Evolutionary conservation across 306 rosid genomes (phyloP).

Genomic region (Boehmeria nivea): DNA sequence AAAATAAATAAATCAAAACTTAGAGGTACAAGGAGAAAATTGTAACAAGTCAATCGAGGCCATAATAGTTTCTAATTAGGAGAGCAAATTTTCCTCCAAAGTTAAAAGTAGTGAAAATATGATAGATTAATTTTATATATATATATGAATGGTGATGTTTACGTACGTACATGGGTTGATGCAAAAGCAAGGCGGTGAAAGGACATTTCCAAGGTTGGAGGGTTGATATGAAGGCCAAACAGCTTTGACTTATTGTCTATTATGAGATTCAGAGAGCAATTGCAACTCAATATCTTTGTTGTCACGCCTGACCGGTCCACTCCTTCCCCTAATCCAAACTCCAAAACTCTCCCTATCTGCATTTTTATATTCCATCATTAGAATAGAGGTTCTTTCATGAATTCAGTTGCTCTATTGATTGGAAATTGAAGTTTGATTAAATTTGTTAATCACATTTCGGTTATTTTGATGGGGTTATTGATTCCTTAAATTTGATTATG

Average conservation of each 20-base stretch:
- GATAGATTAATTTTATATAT: not conserved
- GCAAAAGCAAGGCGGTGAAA: slow-evolving; percentile 72
- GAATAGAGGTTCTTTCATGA: too few relatives aligned
- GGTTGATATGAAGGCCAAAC: slow-evolving; percentile 72
- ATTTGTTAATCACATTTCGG: too few relatives aligned
- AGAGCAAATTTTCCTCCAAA: too few relatives aligned
- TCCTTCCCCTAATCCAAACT: slow-evolving; percentile 76
- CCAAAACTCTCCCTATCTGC: slow-evolving; percentile 51
- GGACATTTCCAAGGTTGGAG: slow-evolving; percentile 54
- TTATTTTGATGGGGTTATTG: too few relatives aligned
- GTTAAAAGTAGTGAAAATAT: too few relatives aligned
- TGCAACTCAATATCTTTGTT: slow-evolving; percentile 65
- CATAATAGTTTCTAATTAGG: too few relatives aligned
- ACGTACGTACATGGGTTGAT: slow-evolving; percentile 17
- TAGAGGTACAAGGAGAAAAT: too few relatives aligned
- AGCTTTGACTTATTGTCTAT: slow-evolving; percentile 74
- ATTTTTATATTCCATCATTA: not conserved
- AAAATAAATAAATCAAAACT: too few relatives aligned
- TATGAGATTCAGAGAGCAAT: slow-evolving; percentile 50
- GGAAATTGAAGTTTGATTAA: too few relatives aligned
- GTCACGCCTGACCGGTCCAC: slow-evolving; percentile 80
- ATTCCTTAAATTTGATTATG: too few relatives aligned
- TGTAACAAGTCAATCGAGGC: too few relatives aligned
- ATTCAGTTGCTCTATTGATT: too few relatives aligned
- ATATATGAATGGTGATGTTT: not conserved